phyloP scores from a whole-genome alignment of 192 early-diverging fungal species.

The Podila epicladia region DNA sequence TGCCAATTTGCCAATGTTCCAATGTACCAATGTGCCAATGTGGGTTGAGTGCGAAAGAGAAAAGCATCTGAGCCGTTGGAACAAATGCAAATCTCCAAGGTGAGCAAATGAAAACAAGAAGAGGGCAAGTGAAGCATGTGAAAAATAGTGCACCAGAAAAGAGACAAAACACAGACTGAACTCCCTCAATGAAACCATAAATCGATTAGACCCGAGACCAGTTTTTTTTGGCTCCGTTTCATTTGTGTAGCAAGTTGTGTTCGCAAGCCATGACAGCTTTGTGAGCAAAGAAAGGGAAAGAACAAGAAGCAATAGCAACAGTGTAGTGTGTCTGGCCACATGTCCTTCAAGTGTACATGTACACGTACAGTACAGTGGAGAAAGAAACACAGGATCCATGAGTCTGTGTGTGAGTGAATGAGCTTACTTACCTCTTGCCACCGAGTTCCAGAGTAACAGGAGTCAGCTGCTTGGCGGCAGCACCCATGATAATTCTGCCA shows the following conservation, averaged over 20 bases:
- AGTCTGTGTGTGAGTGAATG: background rate
- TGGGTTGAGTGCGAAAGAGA: background rate
- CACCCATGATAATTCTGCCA: slow-evolving; percentile 84
- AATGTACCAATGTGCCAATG: too few species aligned
- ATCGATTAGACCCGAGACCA: slow-evolving; percentile 1
- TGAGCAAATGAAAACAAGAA: background rate
- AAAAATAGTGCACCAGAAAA: background rate
- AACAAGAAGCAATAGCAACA: too few species aligned
- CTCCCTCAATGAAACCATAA: slow-evolving; percentile 8
- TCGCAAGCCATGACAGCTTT: background rate
- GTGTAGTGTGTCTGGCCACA: too few species aligned
- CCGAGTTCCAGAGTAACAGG: slow-evolving; percentile 95
- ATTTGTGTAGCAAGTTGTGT: too few species aligned
- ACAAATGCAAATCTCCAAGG: background rate
- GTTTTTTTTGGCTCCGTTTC: background rate
- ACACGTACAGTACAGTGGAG: background rate
- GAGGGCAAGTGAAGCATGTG: slow-evolving; percentile 2
- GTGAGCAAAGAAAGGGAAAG: background rate
- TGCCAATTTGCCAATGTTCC: too few species aligned
- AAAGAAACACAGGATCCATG: background rate
- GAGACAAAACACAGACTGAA: too few species aligned
- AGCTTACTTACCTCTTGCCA: slow-evolving; percentile 78
- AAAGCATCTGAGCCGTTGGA: too few species aligned
- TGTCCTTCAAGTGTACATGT: too few species aligned
- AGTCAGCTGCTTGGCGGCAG: slow-evolving; percentile 88